Evolutionary conservation across 2,329 filamentous ascomycete genomes (phyloP).

Genomic region (Neofusicoccum sp.): DNA sequence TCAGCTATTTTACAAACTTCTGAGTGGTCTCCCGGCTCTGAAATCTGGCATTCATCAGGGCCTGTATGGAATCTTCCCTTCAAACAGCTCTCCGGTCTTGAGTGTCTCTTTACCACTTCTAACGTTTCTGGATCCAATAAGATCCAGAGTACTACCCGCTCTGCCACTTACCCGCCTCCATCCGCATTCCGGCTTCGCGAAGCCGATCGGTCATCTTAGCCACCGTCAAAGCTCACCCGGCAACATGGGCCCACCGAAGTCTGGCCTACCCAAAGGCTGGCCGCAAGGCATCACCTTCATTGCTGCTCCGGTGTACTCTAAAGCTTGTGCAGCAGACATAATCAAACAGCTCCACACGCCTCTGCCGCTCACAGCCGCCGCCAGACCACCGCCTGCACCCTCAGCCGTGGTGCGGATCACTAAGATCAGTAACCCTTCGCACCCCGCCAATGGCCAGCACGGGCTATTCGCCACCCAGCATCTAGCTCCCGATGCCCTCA

Average conservation of each 20-base stretch:
- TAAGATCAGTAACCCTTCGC: conserved; percentile 42
- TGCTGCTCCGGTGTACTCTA: conserved; percentile 35
- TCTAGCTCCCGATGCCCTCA: conserved; percentile 49
- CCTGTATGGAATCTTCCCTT: too few species aligned
- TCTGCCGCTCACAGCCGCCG: conserved; percentile 16
- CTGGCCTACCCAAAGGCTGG: conserved; percentile 36
- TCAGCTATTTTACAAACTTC: too few species aligned
- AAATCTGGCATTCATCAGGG: too few species aligned
- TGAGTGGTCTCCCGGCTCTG: too few species aligned
- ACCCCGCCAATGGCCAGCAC: conserved; percentile 52
- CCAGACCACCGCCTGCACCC: conserved; percentile 30
- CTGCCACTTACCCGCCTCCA: too few species aligned
- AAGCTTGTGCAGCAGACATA: conserved; percentile 31
- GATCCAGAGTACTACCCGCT: too few species aligned
- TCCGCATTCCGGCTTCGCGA: too few species aligned
- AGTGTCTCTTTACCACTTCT: too few species aligned
- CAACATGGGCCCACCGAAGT: neutral
- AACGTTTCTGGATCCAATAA: too few species aligned
- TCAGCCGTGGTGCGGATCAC: conserved; percentile 45
- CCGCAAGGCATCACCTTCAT: conserved; percentile 32
- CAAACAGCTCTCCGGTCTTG: too few species aligned
- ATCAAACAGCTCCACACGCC: conserved; percentile 28
- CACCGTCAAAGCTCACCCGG: neutral
- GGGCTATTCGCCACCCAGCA: conserved; percentile 52
- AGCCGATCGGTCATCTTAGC: too few species aligned